Conservation (phyloP, 2,329 filamentous ascomycete species). For the Nakataea oryzae region DNA sequence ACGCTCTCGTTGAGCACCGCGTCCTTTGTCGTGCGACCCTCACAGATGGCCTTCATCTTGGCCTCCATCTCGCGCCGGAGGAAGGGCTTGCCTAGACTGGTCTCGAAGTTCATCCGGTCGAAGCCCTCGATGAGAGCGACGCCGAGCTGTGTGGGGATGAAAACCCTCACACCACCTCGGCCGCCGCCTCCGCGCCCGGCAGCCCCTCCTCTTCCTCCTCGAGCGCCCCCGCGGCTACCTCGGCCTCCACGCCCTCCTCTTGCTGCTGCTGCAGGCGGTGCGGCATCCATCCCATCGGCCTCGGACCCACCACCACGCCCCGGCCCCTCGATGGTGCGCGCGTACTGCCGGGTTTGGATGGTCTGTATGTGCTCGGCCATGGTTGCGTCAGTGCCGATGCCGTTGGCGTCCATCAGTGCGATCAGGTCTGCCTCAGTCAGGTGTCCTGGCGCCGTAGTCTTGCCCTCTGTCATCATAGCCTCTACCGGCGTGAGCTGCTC, state of each 20-base stretch:
- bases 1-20: constrained; percentile 75
- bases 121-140: constrained; percentile 91
- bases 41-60: constrained; percentile 94
- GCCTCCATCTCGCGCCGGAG: constrained; percentile 95
- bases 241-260: constrained; percentile 20
- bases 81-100: constrained; percentile 90
- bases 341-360: constrained; percentile 85
- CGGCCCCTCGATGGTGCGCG: constrained; percentile 44
- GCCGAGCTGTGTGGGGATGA: constrained; percentile 85
- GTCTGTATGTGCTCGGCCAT: constrained; percentile 99
- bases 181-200: constrained; percentile 31
- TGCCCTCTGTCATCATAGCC: constrained; percentile 82
- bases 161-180: constrained; percentile 59
- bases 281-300: constrained; percentile 6
- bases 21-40: constrained; percentile 64
- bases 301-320: neutral
- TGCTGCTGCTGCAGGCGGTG: constrained; percentile 5
- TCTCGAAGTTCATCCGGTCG: constrained; percentile 86
- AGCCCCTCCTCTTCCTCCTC: constrained; percentile 31
- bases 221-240: constrained; percentile 26
- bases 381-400: constrained; percentile 94
- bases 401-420: constrained; percentile 94
- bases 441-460: constrained; percentile 75
- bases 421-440: constrained; percentile 94
- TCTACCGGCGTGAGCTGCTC: constrained; percentile 83